Evolutionary conservation across 441 rosid species (phyloP), one percentile per base, ranked within the genome.

Genomic region (Monsonia emarginata): DNA sequence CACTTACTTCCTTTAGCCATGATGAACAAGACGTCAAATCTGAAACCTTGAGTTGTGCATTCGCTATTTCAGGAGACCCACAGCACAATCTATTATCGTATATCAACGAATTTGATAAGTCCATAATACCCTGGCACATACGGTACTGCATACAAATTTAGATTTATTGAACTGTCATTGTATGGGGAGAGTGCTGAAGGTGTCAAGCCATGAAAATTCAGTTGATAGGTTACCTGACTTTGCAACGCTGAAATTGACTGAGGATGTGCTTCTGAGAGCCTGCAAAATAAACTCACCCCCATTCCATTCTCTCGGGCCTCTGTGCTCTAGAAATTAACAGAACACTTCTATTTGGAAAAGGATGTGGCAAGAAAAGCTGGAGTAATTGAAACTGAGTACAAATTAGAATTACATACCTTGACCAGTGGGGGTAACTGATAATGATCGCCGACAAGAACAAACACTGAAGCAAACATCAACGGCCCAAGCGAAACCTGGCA

Each of bases 391-490:
- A 63, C 30, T 24, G 48, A 38, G 21, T 18, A 54, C 34, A 22
- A 4, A 56, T 65, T 46, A 54, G 50, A 62, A 66, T 25, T 22
- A 38, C 14, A 70, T 76, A 88, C 99, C 87, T 91, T 91, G 73
- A 95, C 95, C 69, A 95, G 83, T 50, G 99, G 99, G 66, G 99
- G 97, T 75, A 95, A 76, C 73, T 91, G 99, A 80, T 95, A 95
- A 79, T 95, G 97, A 79, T 95, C 99, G 64, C 99, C 99, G 67
- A 95, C 99, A 66, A 95, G 96, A 69, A 95, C 97, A 81, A 91
- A 95, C 70, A 69, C 81, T 62, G 96, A 86, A 58, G 96, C 82
- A 76, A 86, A 81, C 85, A 84, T 84, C 85, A 95, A 78, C 9
- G 99, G 99, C 68, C 99, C 99, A 63, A 91, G 68, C 31, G 97